phyloP scores from a whole-genome alignment of 139 green algal genomes.

The Edaphochlamys debaryana region DNA sequence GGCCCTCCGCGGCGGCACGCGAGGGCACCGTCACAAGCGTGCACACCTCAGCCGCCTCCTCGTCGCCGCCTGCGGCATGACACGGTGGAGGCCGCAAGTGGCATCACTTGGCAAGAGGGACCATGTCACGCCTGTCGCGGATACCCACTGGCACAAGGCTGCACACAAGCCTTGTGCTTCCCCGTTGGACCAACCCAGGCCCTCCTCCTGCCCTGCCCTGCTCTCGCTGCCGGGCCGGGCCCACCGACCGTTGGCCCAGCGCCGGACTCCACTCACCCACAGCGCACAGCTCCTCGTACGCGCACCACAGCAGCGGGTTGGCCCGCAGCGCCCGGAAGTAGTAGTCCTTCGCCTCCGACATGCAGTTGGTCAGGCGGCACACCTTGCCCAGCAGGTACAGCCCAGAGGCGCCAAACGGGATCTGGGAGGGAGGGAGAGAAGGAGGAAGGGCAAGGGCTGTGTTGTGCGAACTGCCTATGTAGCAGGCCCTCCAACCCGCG shows the following conservation, averaged over 20 bases:
- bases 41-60: slow-evolving; percentile 42
- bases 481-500: too few species aligned
- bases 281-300: slow-evolving; percentile 92
- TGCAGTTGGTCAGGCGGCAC: slow-evolving; percentile 67
- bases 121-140: too few species aligned
- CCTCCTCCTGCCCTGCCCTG: too few species aligned
- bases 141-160: too few species aligned
- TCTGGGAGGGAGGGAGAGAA: slow-evolving; percentile 44
- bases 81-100: too few species aligned
- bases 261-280: too few species aligned
- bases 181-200: too few species aligned
- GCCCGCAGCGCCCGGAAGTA: slow-evolving; percentile 75
- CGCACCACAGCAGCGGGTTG: slow-evolving; percentile 91
- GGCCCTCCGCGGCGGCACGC: neutral
- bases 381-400: slow-evolving; percentile 88
- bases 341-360: slow-evolving; percentile 67
- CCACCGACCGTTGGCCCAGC: too few species aligned
- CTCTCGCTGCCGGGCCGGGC: too few species aligned
- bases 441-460: neutral
- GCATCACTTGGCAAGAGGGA: too few species aligned
- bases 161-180: too few species aligned
- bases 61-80: slow-evolving; percentile 32
- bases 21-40: neutral
- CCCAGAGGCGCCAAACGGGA: slow-evolving; percentile 86
- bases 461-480: too few species aligned